Evolutionary conservation across 164 flowering plant genomes (phyloP).

Genomic region (Sextonia rubra): DNA sequence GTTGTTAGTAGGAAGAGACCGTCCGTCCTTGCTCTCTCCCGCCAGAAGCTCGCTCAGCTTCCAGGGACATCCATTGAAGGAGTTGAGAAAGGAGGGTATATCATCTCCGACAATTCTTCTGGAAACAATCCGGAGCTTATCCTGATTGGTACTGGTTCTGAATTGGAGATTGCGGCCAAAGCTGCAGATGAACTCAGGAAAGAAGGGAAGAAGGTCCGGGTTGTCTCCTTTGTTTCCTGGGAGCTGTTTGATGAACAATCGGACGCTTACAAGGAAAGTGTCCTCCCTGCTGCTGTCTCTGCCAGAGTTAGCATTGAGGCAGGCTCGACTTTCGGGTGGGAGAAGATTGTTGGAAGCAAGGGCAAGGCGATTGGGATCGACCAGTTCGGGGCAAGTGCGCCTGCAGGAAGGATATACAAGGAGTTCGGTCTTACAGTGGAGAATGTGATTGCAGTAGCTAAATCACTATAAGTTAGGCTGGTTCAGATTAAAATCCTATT

Average conservation of each 20-base stretch:
- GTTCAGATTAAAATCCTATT: conserved; percentile 30
- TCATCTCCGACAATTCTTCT: conserved; percentile 65
- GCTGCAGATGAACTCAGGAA: conserved; percentile 81
- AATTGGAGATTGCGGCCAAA: conserved; percentile 69
- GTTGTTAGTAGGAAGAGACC: conserved; percentile 81
- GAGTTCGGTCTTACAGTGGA: conserved; percentile 86
- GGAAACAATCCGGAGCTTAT: conserved; percentile 86
- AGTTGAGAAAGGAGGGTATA: conserved; percentile 88
- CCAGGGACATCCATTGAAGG: conserved; percentile 86
- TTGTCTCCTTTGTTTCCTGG: conserved; percentile 87
- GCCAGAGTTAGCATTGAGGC: conserved; percentile 94
- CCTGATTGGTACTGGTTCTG: conserved; percentile 88
- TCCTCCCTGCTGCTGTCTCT: conserved; percentile 69
- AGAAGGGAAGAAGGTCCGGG: conserved; percentile 81
- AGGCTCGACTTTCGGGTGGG: conserved; percentile 91
- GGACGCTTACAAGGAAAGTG: conserved; percentile 85
- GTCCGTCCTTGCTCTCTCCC: conserved; percentile 84
- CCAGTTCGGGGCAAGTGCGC: conserved; percentile 92
- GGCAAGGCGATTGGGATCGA: conserved; percentile 90
- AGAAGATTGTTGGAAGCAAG: conserved; percentile 56
- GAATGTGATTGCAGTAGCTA: conserved; percentile 84
- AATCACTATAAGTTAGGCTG: conserved; percentile 44
- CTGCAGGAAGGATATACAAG: conserved; percentile 87
- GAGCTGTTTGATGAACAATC: conserved; percentile 86
- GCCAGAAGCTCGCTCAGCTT: conserved; percentile 83